These are phyloP conservation scores for Boletus sensibilis DNA, from an alignment of 768 basidiomycete species.

Conservation along the genomic window DNA sequence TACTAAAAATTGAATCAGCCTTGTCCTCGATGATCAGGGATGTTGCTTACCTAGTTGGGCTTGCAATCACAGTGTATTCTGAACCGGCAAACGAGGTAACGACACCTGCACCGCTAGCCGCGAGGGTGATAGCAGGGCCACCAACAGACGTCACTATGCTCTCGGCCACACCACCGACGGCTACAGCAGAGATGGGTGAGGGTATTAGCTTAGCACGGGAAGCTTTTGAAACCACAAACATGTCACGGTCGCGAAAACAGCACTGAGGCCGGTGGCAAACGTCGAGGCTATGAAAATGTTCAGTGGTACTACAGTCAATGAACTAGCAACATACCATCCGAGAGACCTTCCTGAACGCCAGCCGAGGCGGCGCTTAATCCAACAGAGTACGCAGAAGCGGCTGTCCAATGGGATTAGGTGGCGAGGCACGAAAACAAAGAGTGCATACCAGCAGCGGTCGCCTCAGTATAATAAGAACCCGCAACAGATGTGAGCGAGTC, in stretches of 20 bases:
- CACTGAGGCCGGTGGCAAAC: too few relatives aligned
- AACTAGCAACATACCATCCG: conserved; percentile 11
- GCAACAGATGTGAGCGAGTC: conserved; percentile 39
- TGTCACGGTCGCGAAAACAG: conserved; percentile 21
- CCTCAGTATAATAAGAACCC: conserved; percentile 32
- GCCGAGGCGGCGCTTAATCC: conserved; percentile 18
- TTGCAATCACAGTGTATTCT: conserved; percentile 46
- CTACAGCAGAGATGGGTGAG: conserved; percentile 33
- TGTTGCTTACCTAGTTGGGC: conserved; percentile 14
- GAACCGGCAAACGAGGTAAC: conserved; percentile 54
- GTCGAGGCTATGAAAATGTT: conserved; percentile 16
- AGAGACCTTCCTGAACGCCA: conserved; percentile 16
- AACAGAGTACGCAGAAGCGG: conserved; percentile 15
- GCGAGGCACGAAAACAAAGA: background rate
- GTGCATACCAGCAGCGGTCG: conserved; percentile 25
- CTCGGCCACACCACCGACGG: conserved; percentile 48
- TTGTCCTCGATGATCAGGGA: background rate
- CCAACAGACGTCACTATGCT: conserved; percentile 60
- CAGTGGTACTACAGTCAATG: background rate
- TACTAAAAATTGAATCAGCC: conserved; percentile 6
- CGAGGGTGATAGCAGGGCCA: conserved; percentile 60
- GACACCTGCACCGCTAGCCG: conserved; percentile 38
- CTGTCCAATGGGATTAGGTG: background rate
- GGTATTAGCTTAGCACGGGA: background rate
- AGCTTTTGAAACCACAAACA: conserved; percentile 21